Conservation (phyloP, 345 rosid species). For the Geranium brycei region DNA sequence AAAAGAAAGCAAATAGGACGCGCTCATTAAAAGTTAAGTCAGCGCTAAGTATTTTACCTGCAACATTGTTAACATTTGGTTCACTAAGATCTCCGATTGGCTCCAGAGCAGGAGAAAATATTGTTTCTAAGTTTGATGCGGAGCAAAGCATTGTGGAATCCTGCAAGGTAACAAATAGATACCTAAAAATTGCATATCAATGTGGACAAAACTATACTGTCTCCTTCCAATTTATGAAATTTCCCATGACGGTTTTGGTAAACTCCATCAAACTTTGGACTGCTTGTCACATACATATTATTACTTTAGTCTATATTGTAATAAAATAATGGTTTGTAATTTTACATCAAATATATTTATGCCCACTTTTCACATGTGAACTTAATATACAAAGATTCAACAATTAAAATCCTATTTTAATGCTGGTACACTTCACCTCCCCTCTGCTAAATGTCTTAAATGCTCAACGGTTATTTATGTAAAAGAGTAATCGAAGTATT, state of each 20-base stretch:
- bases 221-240: too few species aligned
- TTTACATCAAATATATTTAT: too few species aligned
- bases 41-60: slow-evolving; percentile 17
- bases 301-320: background rate
- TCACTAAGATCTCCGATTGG: slow-evolving; percentile 24
- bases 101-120: slow-evolving; percentile 68
- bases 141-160: slow-evolving; percentile 23
- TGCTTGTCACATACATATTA: too few species aligned
- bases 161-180: slow-evolving; percentile 17
- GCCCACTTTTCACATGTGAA: too few species aligned
- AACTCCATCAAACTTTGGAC: too few species aligned
- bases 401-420: too few species aligned
- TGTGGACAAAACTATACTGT: too few species aligned
- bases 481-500: background rate
- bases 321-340: background rate
- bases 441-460: too few species aligned
- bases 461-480: too few species aligned
- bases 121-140: slow-evolving; percentile 50
- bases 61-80: slow-evolving; percentile 26
- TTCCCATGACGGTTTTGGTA: too few species aligned
- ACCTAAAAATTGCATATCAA: background rate
- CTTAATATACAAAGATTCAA: too few species aligned
- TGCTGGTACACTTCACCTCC: too few species aligned
- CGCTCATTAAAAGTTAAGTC: background rate
- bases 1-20: background rate